These are phyloP conservation scores for Xerocomus cyaneibrunnescens DNA, from an alignment of 1,284 basidiomycete genomes.

Conservation along the genomic window DNA sequence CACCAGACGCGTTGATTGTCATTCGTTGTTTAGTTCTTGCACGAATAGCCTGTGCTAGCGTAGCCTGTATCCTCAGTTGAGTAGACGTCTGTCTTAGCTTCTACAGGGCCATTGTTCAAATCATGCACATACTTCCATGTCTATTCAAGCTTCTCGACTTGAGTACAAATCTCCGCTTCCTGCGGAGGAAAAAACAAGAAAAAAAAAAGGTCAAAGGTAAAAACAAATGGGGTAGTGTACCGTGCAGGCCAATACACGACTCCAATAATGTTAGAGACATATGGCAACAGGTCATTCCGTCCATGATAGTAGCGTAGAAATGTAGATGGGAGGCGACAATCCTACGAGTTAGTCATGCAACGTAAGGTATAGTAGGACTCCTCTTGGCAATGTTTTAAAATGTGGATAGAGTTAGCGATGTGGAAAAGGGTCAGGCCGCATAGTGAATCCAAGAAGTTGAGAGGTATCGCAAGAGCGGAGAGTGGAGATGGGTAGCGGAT, in stretches of 20 bases:
- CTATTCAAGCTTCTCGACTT: constrained; percentile 14
- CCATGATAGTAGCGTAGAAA: constrained; percentile 18
- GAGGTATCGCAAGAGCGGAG: constrained; percentile 24
- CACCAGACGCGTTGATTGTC: no score
- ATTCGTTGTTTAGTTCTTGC: no score
- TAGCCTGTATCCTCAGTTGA: no score
- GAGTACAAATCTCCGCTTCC: constrained; percentile 11
- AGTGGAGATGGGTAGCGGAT: neutral
- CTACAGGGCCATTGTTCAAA: no score
- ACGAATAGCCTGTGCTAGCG: no score
- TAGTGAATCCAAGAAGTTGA: neutral
- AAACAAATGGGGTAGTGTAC: constrained; percentile 12
- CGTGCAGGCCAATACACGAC: constrained; percentile 3
- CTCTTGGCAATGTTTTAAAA: constrained; percentile 11
- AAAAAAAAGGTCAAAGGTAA: neutral
- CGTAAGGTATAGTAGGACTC: constrained; percentile 30
- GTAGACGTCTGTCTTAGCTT: no score
- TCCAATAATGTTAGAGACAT: constrained; percentile 30
- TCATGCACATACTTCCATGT: neutral
- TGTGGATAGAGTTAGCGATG: constrained; percentile 8
- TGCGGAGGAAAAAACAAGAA: neutral
- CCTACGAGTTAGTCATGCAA: constrained; percentile 30
- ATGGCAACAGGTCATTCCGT: constrained; percentile 23
- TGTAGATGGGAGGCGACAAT: constrained; percentile 12
- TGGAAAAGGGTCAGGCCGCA: constrained; percentile 10